phyloP scores from a whole-genome alignment of 2,329 filamentous ascomycete species.

The Trichoderma sp. region DNA sequence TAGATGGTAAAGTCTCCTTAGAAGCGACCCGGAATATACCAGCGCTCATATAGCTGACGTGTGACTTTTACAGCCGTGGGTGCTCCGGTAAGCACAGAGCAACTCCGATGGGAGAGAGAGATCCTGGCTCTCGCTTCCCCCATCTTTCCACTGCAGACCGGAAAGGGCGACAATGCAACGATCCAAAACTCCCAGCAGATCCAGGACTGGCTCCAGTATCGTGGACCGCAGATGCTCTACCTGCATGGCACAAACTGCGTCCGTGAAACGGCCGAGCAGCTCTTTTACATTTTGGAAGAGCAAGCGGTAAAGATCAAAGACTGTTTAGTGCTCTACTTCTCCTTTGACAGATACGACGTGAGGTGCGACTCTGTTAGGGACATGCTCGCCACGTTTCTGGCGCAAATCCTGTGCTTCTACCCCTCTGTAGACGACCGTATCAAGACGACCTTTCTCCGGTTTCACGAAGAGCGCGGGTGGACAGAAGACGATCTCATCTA shows the following conservation, averaged over 20 bases:
- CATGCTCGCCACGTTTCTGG: constrained; percentile 29
- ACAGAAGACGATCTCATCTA: constrained; percentile 29
- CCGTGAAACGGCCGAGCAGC: constrained; percentile 27
- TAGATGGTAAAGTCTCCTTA: background rate
- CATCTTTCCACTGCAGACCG: constrained; percentile 21
- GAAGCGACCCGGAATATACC: background rate
- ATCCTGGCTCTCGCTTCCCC: constrained; percentile 26
- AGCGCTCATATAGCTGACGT: background rate
- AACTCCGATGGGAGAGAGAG: constrained; percentile 20
- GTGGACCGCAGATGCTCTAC: constrained; percentile 28
- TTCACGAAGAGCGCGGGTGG: constrained; percentile 28
- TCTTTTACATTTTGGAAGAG: constrained; percentile 27
- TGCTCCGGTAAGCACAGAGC: constrained; percentile 2
- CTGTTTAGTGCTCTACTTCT: constrained; percentile 28
- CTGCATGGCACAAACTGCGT: constrained; percentile 25
- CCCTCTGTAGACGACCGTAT: constrained; percentile 23
- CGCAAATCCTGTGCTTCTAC: constrained; percentile 26
- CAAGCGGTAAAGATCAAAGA: background rate
- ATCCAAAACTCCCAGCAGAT: constrained; percentile 1
- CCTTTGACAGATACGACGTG: constrained; percentile 27
- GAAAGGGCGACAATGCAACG: background rate
- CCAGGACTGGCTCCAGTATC: constrained; percentile 21
- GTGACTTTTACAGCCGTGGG: background rate
- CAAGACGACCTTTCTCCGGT: constrained; percentile 16
- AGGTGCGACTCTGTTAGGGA: constrained; percentile 27